A percentile compares a stretch with the other conserved stretches of the same genome.
phyloP scores from a whole-genome alignment of 2,329 filamentous ascomycete species.

The Clarireedia monteithiana region DNA sequence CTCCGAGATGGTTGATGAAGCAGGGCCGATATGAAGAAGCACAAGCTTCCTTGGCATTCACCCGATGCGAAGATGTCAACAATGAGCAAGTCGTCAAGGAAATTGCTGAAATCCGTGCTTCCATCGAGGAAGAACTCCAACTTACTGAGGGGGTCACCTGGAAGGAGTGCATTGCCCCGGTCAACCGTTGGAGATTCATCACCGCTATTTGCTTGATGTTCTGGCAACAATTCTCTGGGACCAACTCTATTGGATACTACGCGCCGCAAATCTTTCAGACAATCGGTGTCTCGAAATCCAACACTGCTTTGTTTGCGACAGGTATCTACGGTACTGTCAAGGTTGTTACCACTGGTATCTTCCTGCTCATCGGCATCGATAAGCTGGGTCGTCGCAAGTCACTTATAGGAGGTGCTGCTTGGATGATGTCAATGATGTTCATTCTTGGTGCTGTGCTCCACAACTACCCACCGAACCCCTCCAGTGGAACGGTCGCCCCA shows the following conservation, averaged over 20 bases:
- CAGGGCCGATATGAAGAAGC: constrained; percentile 53
- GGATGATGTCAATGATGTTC: constrained; percentile 46
- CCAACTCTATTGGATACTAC: constrained; percentile 22
- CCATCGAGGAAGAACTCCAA: constrained; percentile 64
- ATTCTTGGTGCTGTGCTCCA: constrained; percentile 42
- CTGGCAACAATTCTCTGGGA: constrained; percentile 33
- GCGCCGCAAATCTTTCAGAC: constrained; percentile 52
- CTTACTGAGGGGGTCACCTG: constrained; percentile 59
- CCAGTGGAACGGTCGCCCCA: constrained; percentile 36
- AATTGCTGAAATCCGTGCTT: constrained; percentile 54
- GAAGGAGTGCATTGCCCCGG: constrained; percentile 32
- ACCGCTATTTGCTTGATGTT: constrained; percentile 36
- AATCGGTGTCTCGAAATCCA: constrained; percentile 49
- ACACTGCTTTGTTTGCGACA: constrained; percentile 58
- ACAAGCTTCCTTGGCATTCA: constrained; percentile 41
- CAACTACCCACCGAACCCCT: constrained; percentile 32
- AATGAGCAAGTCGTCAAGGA: constrained; percentile 50
- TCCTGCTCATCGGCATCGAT: constrained; percentile 39
- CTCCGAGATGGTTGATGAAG: constrained; percentile 62
- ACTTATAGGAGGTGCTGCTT: constrained; percentile 40
- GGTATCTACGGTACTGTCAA: constrained; percentile 67
- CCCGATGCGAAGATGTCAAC: constrained; percentile 51
- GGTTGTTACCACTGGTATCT: constrained; percentile 51
- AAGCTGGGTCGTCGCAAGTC: constrained; percentile 40
- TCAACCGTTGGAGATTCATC: constrained; percentile 34